phyloP scores from a whole-genome alignment of 495 filamentous ascomycete genomes.

The Aspergillus homomorphus region DNA sequence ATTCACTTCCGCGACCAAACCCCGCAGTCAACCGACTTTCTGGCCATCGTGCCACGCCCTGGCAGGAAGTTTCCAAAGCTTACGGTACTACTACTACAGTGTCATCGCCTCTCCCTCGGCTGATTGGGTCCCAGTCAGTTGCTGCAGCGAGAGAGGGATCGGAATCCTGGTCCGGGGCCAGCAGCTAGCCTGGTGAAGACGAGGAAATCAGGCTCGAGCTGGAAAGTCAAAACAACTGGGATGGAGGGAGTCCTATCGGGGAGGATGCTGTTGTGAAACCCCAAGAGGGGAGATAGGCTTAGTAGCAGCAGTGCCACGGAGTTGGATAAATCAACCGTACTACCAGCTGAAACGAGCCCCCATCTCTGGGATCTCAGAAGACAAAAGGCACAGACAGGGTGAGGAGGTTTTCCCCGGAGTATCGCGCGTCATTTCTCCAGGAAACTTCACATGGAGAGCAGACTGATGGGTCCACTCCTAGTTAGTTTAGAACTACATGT shows the following conservation, averaged over 20 bases:
- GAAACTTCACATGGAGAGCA: neutral
- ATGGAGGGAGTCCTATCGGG: neutral
- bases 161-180: constrained; percentile 1
- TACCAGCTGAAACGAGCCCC: neutral
- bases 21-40: neutral
- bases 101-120: neutral
- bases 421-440: neutral
- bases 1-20: too few relatives aligned
- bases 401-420: neutral
- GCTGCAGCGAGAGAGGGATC: constrained; percentile 5
- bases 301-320: too few relatives aligned
- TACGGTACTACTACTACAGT: too few relatives aligned
- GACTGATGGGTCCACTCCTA: too few relatives aligned
- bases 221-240: too few relatives aligned
- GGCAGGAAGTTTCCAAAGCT: neutral
- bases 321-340: neutral
- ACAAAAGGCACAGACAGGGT: too few relatives aligned
- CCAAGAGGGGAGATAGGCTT: neutral
- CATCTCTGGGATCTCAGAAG: neutral
- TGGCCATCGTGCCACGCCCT: too few relatives aligned
- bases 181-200: neutral
- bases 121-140: neutral
- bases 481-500: too few relatives aligned
- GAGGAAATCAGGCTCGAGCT: too few relatives aligned
- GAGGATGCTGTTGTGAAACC: neutral